These are phyloP conservation scores for Mucor mucedo DNA, from an alignment of 371 early-diverging fungal species.

Conservation along the genomic window DNA sequence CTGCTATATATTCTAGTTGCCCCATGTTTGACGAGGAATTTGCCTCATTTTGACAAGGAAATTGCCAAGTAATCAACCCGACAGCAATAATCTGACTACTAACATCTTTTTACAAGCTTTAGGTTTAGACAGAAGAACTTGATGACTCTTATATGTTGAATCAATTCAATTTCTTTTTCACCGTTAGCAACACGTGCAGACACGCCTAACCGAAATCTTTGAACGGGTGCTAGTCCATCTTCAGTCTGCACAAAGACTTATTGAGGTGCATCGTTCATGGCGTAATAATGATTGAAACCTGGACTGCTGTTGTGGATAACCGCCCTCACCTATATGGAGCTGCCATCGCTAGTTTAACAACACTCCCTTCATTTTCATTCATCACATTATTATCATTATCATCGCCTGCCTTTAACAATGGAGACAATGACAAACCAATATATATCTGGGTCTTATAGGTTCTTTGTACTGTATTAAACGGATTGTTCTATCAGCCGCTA, in stretches of 20 bases:
- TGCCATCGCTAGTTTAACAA: slow-evolving; percentile 9
- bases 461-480: slow-evolving; percentile 23
- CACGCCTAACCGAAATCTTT: slow-evolving; percentile 67
- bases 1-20: slow-evolving; percentile 16
- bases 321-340: slow-evolving; percentile 13
- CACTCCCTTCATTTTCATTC: slow-evolving; percentile 14
- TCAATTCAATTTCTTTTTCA: slow-evolving; percentile 68
- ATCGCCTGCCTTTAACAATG: background rate
- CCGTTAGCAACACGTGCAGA: slow-evolving; percentile 58
- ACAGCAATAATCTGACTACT: slow-evolving; percentile 12
- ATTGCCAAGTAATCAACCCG: slow-evolving; percentile 9
- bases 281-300: slow-evolving; percentile 34
- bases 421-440: background rate
- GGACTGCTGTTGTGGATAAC: slow-evolving; percentile 15
- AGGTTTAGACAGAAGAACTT: slow-evolving; percentile 15
- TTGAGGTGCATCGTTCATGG: slow-evolving; percentile 33
- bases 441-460: slow-evolving; percentile 7
- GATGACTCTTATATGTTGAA: slow-evolving; percentile 62
- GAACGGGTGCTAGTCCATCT: slow-evolving; percentile 18
- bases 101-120: slow-evolving; percentile 14
- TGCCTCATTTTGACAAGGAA: slow-evolving; percentile 4
- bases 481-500: slow-evolving; percentile 39
- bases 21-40: slow-evolving; percentile 8
- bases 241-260: slow-evolving; percentile 49
- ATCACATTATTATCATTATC: slow-evolving; percentile 7